phyloP scores from a whole-genome alignment of 352 stramenopile species.

The Pythium pyrilobum region DNA sequence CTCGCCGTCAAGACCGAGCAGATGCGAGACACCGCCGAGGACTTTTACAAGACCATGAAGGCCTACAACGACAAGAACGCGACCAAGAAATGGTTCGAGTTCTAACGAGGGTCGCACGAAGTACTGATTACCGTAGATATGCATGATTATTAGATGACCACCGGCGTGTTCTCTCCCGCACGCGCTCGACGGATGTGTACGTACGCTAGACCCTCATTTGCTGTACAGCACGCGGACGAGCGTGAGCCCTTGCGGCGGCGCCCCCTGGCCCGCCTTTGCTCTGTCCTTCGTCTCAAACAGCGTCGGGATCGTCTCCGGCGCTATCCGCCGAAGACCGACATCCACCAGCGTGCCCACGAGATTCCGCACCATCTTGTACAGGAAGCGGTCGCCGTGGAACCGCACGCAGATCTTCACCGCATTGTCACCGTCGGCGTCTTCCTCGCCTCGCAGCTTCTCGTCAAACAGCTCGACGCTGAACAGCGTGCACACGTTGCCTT shows the following conservation, averaged over 20 bases:
- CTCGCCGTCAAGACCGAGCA: constrained; percentile 75
- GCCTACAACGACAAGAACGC: constrained; percentile 81
- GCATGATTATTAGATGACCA: too few species aligned
- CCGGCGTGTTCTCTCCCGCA: background rate
- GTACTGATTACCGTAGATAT: too few species aligned
- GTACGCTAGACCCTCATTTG: background rate
- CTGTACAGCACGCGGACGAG: constrained; percentile 25
- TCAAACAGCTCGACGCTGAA: constrained; percentile 30
- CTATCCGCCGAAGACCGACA: constrained; percentile 48
- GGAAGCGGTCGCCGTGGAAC: constrained; percentile 67
- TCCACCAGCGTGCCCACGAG: constrained; percentile 77
- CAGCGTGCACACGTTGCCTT: constrained; percentile 49
- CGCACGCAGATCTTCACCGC: constrained; percentile 34
- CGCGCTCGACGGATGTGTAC: too few species aligned
- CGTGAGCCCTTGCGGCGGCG: constrained; percentile 60
- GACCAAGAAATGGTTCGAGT: constrained; percentile 86
- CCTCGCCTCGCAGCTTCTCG: constrained; percentile 1
- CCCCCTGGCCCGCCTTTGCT: constrained; percentile 50
- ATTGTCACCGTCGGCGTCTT: constrained; percentile 16
- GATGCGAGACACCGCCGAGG: constrained; percentile 76
- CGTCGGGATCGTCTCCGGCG: constrained; percentile 28
- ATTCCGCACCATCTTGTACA: constrained; percentile 86
- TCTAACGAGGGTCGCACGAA: constrained; percentile 28
- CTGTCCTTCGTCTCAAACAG: constrained; percentile 54
- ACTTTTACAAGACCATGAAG: constrained; percentile 85